Evolutionary conservation across 2,329 filamentous ascomycete species (phyloP), one percentile per base, ranked within the genome.

Genomic region (Phyllosticta citriasiana): DNA sequence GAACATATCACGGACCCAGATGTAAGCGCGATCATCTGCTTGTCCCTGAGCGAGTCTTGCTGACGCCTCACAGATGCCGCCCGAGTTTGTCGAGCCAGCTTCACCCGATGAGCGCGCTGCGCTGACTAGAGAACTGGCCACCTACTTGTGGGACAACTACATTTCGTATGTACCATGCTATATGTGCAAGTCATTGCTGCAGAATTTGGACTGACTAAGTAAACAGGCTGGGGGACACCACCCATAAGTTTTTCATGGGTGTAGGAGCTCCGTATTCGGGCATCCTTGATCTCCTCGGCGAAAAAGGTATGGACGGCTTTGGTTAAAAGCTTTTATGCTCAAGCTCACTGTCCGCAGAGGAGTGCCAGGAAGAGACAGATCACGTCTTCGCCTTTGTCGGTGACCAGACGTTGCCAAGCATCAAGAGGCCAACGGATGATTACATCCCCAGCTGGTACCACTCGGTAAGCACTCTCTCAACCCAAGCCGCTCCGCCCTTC

Each of bases 71-170:
- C 55, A 70, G 65, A 73, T 74, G 53, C 63, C 69, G 22, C 68
- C 70, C 16, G 68, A 68, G 16, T 74, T 75, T 60, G 63, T 75
- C 65, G 66, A 75, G 70, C 60, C 83, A 84, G 72, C 86, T 84
- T 63, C 68, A 22, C 63, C 69, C 14, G 71, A 73, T 27, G 64
- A 66, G 57, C 72, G 77, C 35, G 71, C 69, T 8, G 72, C 72
- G 25, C 79, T 79, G 59, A 82, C 80, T 0, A 85, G 88, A 64
- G 86, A 93, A 63, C 78, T 97, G 10, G 84, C 93, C 4, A 85
- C 83, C 63, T 97, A 96, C 69, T 78, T 99, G 14, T 99, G 94
- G 94, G 92, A 97, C 67, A 99, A 99, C 70, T 97, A 97, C 70
- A 85, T 99, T 22, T 89, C 96, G 78, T 84, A 73, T 67, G 78